Conservation (phyloP, 306 rosid species). For the Cyclanthera cordifolia region DNA sequence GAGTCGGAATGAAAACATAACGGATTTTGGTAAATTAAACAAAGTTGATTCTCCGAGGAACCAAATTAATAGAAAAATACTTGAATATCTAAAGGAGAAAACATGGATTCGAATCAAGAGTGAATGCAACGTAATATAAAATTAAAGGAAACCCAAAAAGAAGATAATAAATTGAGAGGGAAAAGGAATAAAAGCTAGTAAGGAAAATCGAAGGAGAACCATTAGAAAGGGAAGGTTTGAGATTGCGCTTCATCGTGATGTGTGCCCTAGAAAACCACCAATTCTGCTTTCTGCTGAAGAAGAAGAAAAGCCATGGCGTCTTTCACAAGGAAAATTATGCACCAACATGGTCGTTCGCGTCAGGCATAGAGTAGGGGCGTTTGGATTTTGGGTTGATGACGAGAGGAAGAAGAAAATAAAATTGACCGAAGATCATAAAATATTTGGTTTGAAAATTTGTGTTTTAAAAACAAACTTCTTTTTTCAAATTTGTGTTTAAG, state of each 20-base stretch:
- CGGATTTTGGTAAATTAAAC: neutral
- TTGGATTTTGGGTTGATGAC: too few relatives aligned
- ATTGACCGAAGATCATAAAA: too few relatives aligned
- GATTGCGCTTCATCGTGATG: conserved; percentile 3
- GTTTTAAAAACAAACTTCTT: too few relatives aligned
- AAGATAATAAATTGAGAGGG: neutral
- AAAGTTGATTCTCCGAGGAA: neutral
- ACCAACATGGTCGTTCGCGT: neutral
- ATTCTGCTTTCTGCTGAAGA: neutral
- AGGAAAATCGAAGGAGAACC: neutral
- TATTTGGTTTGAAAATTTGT: too few relatives aligned
- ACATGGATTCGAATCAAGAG: neutral
- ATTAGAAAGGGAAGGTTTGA: neutral
- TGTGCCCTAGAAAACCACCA: neutral
- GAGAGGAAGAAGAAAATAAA: too few relatives aligned
- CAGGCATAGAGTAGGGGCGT: too few relatives aligned
- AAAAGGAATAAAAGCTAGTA: neutral
- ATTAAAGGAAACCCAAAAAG: neutral
- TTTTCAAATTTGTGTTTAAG: too few relatives aligned
- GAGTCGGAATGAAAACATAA: neutral
- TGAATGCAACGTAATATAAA: neutral
- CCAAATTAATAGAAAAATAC: neutral
- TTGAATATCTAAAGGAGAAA: neutral
- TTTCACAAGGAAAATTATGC: neutral
- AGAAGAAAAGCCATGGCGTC: neutral